Evolutionary conservation across 306 rosid species (phyloP).

Genomic region (Acacia melanoxylon): DNA sequence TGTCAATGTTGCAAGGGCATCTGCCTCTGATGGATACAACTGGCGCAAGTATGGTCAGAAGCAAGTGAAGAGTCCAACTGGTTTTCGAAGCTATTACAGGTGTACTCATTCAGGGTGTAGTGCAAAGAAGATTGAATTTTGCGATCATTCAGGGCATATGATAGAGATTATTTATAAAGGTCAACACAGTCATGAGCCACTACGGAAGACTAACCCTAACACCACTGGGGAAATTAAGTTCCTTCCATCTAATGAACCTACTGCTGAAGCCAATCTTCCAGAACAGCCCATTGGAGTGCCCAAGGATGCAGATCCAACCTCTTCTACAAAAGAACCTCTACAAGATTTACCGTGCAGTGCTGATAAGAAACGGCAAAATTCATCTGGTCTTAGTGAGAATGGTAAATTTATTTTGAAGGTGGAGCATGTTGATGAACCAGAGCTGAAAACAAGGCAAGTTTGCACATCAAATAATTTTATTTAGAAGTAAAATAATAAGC

Average conservation of each 20-base stretch:
- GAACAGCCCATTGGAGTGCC: conserved; percentile 40
- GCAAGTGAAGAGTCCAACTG: conserved; percentile 95
- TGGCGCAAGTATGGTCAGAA: conserved; percentile 99
- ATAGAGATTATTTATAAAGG: conserved; percentile 75
- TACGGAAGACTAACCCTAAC: conserved; percentile 50
- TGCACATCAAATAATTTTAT: conserved; percentile 27
- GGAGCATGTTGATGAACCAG: conserved; percentile 61
- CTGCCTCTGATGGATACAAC: conserved; percentile 89
- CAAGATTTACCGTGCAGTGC: conserved; percentile 45
- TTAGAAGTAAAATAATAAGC: not conserved
- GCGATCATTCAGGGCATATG: conserved; percentile 60
- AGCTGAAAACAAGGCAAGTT: conserved; percentile 73
- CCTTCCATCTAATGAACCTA: conserved; percentile 44
- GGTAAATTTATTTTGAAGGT: conserved; percentile 57
- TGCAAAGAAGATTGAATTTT: conserved; percentile 89
- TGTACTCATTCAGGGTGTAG: conserved; percentile 74
- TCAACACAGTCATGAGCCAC: conserved; percentile 86
- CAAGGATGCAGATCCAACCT: conserved; percentile 57
- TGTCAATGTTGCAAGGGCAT: conserved; percentile 52
- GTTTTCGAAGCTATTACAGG: conserved; percentile 92
- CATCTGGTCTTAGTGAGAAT: conserved; percentile 48
- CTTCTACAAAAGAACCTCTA: conserved; percentile 52
- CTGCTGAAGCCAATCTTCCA: conserved; percentile 39
- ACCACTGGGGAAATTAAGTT: conserved; percentile 53
- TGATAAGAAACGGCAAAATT: conserved; percentile 58